Base-by-base conservation (phyloP, 345 rosid genomes). In the Euphorbia pulcherrima region DNA sequence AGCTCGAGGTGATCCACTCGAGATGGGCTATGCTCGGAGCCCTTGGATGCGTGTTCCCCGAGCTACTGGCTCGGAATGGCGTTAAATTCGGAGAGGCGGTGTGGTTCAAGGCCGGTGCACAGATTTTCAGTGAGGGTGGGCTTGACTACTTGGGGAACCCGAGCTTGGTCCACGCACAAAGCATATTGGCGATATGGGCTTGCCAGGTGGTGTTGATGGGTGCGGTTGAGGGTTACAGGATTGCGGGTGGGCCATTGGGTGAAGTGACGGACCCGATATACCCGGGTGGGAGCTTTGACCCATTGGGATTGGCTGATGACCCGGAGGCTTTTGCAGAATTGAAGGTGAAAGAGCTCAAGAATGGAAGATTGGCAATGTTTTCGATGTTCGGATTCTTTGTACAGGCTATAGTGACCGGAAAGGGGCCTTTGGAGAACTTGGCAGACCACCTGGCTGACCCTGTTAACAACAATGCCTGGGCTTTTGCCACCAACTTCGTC, bases 1-100 rank as follows among this genome's bases (percentile, higher is more conserved):
- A 88, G 83, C 89, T 90, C 2, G 92, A 87, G 68, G 96, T 90
- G 20, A 90, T 90, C 81, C 96, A 90, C 79, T 51, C 55, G 50
- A 80, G 96, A 67, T 89, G 96, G 90, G 92, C 92, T 55, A 89
- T 87, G 96, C 79, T 89, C 11, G 92, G 92, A 17, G 92, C 96
- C 12, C 80, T 90, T 0, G 93, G 96, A 0, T 90, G 93, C 23
- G 83, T 90, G 50, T 88, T 88, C 86, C 93, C 91, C 0, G 93
- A 90, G 84, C 87, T 85, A 44, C 17, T 85, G 77, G 81, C 92
- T 48, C 79, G 92, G 24, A 89, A 89, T 58, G 92, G 94, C 0
- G 90, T 88, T 35, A 83, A 87, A 74, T 89, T 89, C 64, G 90
- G 90, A 0, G 92, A 89, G 72, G 90, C 92, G 0, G 87, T 89